A percentile compares a stretch with the other conserved stretches of the same genome.
phyloP scores from a whole-genome alignment of 805 yeast genomes.

The Suhomyces vadensis region DNA sequence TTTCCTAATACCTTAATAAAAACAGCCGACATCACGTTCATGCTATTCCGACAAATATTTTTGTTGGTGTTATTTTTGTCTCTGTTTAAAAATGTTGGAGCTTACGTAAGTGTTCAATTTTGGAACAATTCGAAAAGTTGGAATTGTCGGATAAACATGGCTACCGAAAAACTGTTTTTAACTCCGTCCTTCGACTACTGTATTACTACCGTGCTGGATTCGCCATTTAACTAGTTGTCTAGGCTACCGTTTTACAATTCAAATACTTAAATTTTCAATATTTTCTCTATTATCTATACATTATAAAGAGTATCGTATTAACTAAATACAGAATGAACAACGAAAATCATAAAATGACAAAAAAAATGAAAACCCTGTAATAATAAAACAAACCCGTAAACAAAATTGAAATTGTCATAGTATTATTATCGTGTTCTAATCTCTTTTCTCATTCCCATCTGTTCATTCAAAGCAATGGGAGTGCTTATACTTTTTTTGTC shows the following conservation, averaged over 20 bases:
- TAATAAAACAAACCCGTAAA: conserved; percentile 7
- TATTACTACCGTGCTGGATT: no score
- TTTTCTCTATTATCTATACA: conserved; percentile 8
- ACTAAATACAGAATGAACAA: conserved; percentile 8
- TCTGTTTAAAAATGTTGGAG: conserved; percentile 7
- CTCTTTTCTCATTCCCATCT: conserved; percentile 2
- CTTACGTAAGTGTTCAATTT: conserved; percentile 2
- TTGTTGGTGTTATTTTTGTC: background rate
- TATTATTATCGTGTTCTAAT: background rate
- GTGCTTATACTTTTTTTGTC: conserved; percentile 3
- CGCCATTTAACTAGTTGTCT: no score
- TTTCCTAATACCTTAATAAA: no score
- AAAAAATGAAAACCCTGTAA: conserved; percentile 5
- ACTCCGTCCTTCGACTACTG: no score
- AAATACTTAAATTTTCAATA: background rate
- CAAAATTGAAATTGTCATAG: conserved; percentile 5
- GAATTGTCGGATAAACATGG: no score
- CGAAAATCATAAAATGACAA: conserved; percentile 5
- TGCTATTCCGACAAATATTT: conserved; percentile 1
- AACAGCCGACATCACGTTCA: no score
- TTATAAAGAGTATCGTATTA: conserved; percentile 1
- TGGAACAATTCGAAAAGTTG: background rate
- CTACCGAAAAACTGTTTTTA: no score
- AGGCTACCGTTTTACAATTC: background rate
- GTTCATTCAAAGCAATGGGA: conserved; percentile 1